Base-by-base conservation (phyloP, 208 protist genomes). In the Trypanosoma melophagium region DNA sequence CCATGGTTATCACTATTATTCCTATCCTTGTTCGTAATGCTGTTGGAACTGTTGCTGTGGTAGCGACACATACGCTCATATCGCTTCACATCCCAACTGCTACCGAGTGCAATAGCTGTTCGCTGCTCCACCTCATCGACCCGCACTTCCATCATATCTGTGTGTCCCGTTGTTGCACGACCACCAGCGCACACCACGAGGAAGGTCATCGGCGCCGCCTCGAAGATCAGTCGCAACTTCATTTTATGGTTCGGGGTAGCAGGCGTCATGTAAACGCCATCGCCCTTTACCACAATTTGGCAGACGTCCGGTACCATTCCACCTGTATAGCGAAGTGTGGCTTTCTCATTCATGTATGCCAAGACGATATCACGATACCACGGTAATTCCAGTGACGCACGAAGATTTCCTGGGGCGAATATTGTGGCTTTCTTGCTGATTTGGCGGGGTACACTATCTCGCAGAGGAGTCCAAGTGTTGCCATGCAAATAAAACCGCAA, bases 141-240 rank as follows among this genome's bases (percentile, higher is more conserved):
- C 4, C 59, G 63, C 60, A 79, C 54, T 51, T 79, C 69, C 56
- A 74, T 60, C 60, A 71, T 51, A 21, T 64, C 57, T 45, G 21
- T 66, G 24, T n/a, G 17, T 28, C 90, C 90, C 16, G 72, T 88
- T 3, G 73, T 76, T 7, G 85, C 76, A 28, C 60, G 57, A 21
- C 87, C 84, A 53, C 83, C 88, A 14, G 76, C 82, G 22, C 70
- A 74, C 24, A 82, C 64, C 16, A 80, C 24, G 14, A 88, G 58
- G 56, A 73, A 84, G 22, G 84, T 77, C 78, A 90, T 81, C 35
- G 84, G 82, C 24, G 74, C 74, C n/a, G 60, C 69, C 79, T 98
- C 94, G 65, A 97, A 98, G 0, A 97, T 69, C 17, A 97, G 62
- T 47, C 96, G 89, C 42, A 98, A 71, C 74, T 98, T 98, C 60